Conservation (phyloP, 768 basidiomycete species). For the Serendipita sp. region DNA sequence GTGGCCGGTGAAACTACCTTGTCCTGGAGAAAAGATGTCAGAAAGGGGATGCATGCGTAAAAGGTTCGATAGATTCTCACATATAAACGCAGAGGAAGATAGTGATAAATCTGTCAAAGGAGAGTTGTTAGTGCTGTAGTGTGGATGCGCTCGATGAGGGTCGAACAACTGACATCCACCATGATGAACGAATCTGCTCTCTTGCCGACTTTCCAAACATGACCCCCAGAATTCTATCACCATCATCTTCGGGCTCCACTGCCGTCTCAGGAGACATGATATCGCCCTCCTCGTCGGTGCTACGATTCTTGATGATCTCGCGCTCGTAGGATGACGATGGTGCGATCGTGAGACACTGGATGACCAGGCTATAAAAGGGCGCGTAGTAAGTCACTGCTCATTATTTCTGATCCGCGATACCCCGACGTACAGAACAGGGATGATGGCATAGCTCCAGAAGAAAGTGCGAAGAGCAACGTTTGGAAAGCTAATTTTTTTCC, state of each 20-base stretch:
- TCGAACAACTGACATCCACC: conserved; percentile 20
- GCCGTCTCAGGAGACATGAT: conserved; percentile 5
- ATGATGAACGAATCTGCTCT: conserved; percentile 19
- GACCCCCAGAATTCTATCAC: conserved; percentile 15
- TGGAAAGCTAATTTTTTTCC: neutral
- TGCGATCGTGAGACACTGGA: conserved; percentile 21
- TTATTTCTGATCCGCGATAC: neutral
- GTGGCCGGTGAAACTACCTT: neutral
- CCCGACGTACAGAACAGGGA: conserved; percentile 20
- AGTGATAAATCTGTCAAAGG: conserved; percentile 14
- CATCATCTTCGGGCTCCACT: neutral
- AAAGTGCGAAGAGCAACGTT: conserved; percentile 17
- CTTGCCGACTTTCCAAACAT: conserved; percentile 18
- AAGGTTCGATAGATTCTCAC: conserved; percentile 12
- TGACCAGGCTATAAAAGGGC: conserved; percentile 17
- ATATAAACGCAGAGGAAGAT: conserved; percentile 22
- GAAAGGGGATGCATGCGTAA: too few species aligned
- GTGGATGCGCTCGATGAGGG: neutral
- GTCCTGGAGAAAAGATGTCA: conserved; percentile 7
- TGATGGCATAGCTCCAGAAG: conserved; percentile 21
- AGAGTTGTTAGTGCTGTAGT: neutral
- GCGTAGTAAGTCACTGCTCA: neutral
- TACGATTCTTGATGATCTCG: conserved; percentile 11
- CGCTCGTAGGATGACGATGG: conserved; percentile 18
- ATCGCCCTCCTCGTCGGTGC: conserved; percentile 15